Base-by-base conservation (phyloP, 805 yeast genomes). In the Spathaspora passalidarum region DNA sequence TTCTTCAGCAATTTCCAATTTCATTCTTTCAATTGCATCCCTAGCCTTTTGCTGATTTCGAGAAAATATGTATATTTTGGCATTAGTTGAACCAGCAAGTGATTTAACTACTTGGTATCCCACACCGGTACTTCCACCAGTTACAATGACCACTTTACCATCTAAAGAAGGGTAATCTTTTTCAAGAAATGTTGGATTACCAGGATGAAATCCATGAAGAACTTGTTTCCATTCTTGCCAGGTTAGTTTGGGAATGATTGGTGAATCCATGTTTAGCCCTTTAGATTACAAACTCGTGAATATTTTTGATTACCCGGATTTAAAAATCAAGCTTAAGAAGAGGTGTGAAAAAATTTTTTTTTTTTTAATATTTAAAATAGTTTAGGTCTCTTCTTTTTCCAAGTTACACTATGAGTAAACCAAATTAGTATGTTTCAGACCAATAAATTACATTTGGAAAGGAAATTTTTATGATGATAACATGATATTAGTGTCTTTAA, bases 91-190 rank as follows among this genome's bases (percentile, higher is more conserved):
- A 1, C 49, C 51, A 17, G 59, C 48, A 6, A 73, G 54, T 9
- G 61, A 51, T 43, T 59, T 63, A 4, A 62, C 57, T 9, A 58
- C 54, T 32, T 66, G 60, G 22, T 58, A 49, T 32, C 53, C 52
- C 39, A 72, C 60, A 36, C 76, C 76, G 2, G 69, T 51, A 41
- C 63, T 68, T 14, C 62, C 61, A 35, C 75, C 75, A 10, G 76
- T 69, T 5, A 72, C 63, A 18, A 67, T 49, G 9, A 69, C 69
- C n/a, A 57, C 59, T 49, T 65, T 68, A 8, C 61, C 68, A 4
- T 64, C 56, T 40, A 71, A 52, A 43, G 61, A 61, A 9, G 75
- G 75, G n/a, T 45, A 45, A 11, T 40, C 38, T 13, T 40, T 35
- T 23, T 45, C 50, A 7, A 23, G 16, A 19, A 41, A 40, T 8